Evolutionary conservation across 768 basidiomycete genomes (phyloP).

Genomic region (button mushroom (Agaricus bisporus)): DNA sequence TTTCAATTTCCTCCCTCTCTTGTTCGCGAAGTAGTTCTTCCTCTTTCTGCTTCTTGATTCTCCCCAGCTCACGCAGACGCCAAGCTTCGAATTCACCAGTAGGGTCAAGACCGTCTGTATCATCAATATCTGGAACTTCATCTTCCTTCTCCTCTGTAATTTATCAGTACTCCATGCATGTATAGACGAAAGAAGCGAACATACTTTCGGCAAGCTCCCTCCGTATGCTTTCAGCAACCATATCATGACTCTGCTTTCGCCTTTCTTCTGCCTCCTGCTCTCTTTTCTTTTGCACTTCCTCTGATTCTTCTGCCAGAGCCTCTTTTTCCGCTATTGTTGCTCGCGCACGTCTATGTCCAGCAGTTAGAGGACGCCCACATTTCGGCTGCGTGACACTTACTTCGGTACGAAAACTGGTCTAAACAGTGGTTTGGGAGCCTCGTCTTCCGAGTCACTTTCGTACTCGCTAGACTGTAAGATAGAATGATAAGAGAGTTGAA

Average conservation of each 20-base stretch:
- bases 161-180: conserved; percentile 1
- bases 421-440: conserved; percentile 69
- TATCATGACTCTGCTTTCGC: conserved; percentile 80
- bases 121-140: conserved; percentile 82
- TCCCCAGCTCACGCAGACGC: conserved; percentile 88
- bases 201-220: conserved; percentile 88
- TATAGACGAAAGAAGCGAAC: conserved; percentile 20
- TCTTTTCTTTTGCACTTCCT: conserved; percentile 64
- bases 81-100: conserved; percentile 91
- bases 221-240: conserved; percentile 92
- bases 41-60: conserved; percentile 93
- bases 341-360: conserved; percentile 55
- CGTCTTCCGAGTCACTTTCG: conserved; percentile 77
- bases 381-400: conserved; percentile 36
- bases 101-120: conserved; percentile 90
- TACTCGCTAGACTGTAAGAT: conserved; percentile 75
- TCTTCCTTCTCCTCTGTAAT: conserved; percentile 82
- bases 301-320: conserved; percentile 61
- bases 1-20: conserved; percentile 88
- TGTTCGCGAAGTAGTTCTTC: conserved; percentile 74
- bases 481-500: conserved; percentile 11
- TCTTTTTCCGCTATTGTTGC: conserved; percentile 68
- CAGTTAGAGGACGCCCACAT: conserved; percentile 6
- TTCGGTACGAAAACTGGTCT: conserved; percentile 94
- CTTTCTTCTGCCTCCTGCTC: conserved; percentile 78